These are phyloP conservation scores for Vachellia pachyceras DNA, from an alignment of 306 rosid genomes.

Conservation along the genomic window DNA sequence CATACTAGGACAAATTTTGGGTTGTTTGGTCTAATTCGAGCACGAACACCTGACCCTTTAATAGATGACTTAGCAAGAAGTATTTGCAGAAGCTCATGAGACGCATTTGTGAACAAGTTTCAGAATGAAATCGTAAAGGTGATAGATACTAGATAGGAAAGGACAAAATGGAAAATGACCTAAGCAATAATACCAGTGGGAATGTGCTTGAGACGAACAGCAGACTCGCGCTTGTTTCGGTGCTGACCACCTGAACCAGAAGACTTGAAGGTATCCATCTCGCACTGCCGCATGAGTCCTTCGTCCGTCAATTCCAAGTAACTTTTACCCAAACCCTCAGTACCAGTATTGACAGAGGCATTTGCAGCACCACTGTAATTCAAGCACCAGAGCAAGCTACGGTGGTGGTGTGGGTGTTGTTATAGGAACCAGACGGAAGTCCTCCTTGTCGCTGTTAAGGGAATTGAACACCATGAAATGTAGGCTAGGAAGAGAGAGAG, in stretches of 20 bases:
- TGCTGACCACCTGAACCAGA: constrained; percentile 97
- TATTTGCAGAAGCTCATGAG: constrained; percentile 17
- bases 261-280: constrained; percentile 75
- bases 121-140: not conserved
- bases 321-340: constrained; percentile 39
- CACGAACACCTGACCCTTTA: constrained; percentile 63
- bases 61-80: constrained; percentile 70
- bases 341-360: not conserved
- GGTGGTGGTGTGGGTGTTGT: constrained; percentile 18
- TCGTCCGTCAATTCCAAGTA: constrained; percentile 70
- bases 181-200: constrained; percentile 86
- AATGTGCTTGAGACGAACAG: constrained; percentile 89
- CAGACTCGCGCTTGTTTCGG: constrained; percentile 90
- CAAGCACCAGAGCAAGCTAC: constrained; percentile 31
- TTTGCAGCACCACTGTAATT: constrained; percentile 14
- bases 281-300: constrained; percentile 81
- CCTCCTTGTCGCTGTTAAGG: not conserved
- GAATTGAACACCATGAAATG: constrained; percentile 2
- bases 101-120: constrained; percentile 18
- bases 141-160: not conserved
- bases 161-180: constrained; percentile 39
- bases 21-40: constrained; percentile 88
- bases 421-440: constrained; percentile 24
- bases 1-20: constrained; percentile 68
- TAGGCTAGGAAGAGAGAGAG: not conserved